phyloP scores from a whole-genome alignment of 495 filamentous ascomycete genomes.

The Astrothelium subdiscretum region DNA sequence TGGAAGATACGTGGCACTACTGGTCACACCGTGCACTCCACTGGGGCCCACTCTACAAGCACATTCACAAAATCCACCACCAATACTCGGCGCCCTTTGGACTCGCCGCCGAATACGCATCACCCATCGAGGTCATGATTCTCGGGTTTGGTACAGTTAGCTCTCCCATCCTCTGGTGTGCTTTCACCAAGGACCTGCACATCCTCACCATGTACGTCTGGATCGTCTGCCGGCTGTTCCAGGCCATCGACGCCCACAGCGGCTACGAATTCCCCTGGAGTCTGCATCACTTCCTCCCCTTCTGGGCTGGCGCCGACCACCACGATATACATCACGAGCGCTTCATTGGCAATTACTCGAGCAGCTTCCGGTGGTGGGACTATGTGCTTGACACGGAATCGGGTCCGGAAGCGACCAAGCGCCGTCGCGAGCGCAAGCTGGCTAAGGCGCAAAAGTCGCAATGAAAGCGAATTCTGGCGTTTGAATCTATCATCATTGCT shows the following conservation, averaged over 20 bases:
- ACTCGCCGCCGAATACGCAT: slow-evolving; percentile 92
- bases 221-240: slow-evolving; percentile 87
- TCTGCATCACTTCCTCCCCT: slow-evolving; percentile 86
- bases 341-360: slow-evolving; percentile 96
- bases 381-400: slow-evolving; percentile 87
- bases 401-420: slow-evolving; percentile 73
- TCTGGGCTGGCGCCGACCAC: slow-evolving; percentile 96
- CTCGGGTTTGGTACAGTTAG: slow-evolving; percentile 88
- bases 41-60: slow-evolving; percentile 88
- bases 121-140: slow-evolving; percentile 93
- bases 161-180: slow-evolving; percentile 74
- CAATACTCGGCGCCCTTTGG: slow-evolving; percentile 96
- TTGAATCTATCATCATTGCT: too few species aligned
- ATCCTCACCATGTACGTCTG: slow-evolving; percentile 96
- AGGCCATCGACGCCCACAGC: slow-evolving; percentile 94
- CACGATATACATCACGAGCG: slow-evolving; percentile 95
- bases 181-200: slow-evolving; percentile 74
- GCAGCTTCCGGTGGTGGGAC: slow-evolving; percentile 99
- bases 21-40: slow-evolving; percentile 91
- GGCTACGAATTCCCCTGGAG: slow-evolving; percentile 98
- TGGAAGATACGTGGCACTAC: slow-evolving; percentile 98
- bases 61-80: slow-evolving; percentile 97
- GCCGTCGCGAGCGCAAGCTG: slow-evolving; percentile 67
- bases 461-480: slow-evolving; percentile 35
- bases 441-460: slow-evolving; percentile 56